Base-by-base conservation (phyloP, 257 asterid species). In the Nicotiana attenuata region DNA sequence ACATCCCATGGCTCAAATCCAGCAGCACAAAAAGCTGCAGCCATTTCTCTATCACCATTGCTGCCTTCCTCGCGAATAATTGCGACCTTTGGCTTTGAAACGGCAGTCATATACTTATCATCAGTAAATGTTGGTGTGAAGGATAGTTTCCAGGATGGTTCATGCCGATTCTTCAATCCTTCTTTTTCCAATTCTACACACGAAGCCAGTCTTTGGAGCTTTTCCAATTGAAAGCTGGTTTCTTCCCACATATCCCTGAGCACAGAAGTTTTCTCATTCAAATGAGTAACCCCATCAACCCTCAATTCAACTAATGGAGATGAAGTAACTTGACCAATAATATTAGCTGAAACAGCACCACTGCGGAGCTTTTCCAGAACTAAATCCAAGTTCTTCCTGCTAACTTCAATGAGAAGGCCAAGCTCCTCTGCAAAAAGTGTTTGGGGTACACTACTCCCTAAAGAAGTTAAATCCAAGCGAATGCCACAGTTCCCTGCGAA, bases 1-100 rank as follows among this genome's bases (percentile, higher is more conserved):
- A 96, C 80, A 85, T 96, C 99, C 98, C 98, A 94, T 47, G 99
- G 97, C 61, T 94, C 98, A 83, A 96, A 96, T 75, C 99, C 98
- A 47, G 97, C 92, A 78, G 98, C 94, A 63, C 87, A 78, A 86
- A 96, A 96, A 76, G 98, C 98, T 67, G 94, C 98, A 81, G 97
- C 84, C 99, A 96, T 96, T 85, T 96, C 98, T 86, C 97, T 88
- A 88, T 96, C 99, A 28, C 99, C 97, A 9, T 96, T 96, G 91
- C 97, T 96, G 71, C 98, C 99, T 89, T 94, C 98, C 86, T 96
- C 99, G 0, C 99, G 92, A 80, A 96, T 84, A 26, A 96, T 87
- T 28, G 99, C 98, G 67, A 92, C 97, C 84, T 91, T 96, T 15
- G 99, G 99, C 81, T 96, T 96, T 31, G 88, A 88, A 66, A 56